Conservation (phyloP, 1,284 basidiomycete genomes). For the Flammula alnicola region DNA sequence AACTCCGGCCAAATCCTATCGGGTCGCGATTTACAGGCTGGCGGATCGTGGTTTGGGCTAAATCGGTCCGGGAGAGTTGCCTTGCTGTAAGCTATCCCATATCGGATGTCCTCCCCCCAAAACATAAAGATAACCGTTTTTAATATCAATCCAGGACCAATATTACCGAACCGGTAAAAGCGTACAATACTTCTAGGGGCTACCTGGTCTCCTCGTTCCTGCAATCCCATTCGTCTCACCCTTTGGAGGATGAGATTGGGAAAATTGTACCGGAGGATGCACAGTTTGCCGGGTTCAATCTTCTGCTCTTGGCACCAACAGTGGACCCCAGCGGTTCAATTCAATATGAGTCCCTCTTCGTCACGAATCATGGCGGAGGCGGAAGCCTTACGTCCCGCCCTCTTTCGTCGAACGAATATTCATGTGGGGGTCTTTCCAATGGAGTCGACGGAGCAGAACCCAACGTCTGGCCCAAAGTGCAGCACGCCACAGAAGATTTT, state of each 20-base stretch:
- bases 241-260: slow-evolving; percentile 51
- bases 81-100: slow-evolving; percentile 58
- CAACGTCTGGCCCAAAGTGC: slow-evolving; percentile 73
- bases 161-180: slow-evolving; percentile 65
- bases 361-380: slow-evolving; percentile 74
- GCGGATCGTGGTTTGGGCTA: slow-evolving; percentile 82
- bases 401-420: slow-evolving; percentile 52
- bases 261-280: slow-evolving; percentile 48
- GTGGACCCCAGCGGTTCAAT: slow-evolving; percentile 35
- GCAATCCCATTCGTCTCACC: slow-evolving; percentile 48
- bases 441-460: slow-evolving; percentile 64
- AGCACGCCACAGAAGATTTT: slow-evolving; percentile 55
- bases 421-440: slow-evolving; percentile 69
- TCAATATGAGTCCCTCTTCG: slow-evolving; percentile 53
- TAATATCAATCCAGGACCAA: slow-evolving; percentile 61
- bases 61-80: slow-evolving; percentile 66
- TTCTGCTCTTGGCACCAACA: slow-evolving; percentile 60
- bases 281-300: slow-evolving; percentile 77
- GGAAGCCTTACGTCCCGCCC: slow-evolving; percentile 57
- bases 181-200: slow-evolving; percentile 65
- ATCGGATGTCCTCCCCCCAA: slow-evolving; percentile 11
- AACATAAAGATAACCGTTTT: slow-evolving; percentile 13
- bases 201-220: slow-evolving; percentile 69
- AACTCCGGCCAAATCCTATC: slow-evolving; percentile 57
- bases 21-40: slow-evolving; percentile 70